A percentile compares a stretch with the other conserved stretches of the same genome.
Evolutionary conservation across 2,329 filamentous ascomycete genomes (phyloP).

Genomic region (Trichoderma sp.): DNA sequence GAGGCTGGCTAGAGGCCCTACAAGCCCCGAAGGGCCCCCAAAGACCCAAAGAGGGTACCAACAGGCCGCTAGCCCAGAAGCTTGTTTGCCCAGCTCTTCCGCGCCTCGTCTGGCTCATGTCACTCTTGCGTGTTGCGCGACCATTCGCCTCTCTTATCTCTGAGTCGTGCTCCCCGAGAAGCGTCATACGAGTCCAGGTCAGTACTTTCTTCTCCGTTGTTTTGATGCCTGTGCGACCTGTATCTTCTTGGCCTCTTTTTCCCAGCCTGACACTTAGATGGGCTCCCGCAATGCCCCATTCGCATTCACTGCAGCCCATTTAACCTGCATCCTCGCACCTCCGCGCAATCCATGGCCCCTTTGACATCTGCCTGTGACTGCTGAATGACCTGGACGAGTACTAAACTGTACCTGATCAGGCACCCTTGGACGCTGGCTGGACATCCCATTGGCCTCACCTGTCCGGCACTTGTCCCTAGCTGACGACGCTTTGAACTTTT

Average conservation of each 20-base stretch:
- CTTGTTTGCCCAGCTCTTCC: constrained; percentile 14
- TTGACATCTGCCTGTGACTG: background rate
- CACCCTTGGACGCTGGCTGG: background rate
- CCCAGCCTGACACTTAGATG: background rate
- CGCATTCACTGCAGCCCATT: background rate
- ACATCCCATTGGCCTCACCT: background rate
- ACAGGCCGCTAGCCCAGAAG: background rate
- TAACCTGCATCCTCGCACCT: background rate
- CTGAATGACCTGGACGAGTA: background rate
- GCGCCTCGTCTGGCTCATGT: constrained; percentile 9
- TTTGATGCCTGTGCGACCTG: background rate
- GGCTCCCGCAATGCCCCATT: background rate
- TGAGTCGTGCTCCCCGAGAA: background rate
- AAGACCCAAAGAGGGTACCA: background rate
- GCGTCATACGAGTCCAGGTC: background rate
- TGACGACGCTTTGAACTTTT: constrained; percentile 17
- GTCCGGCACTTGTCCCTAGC: background rate
- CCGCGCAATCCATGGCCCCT: background rate
- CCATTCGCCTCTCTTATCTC: constrained; percentile 14
- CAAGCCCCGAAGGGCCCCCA: background rate
- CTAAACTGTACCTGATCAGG: background rate
- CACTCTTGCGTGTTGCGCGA: constrained; percentile 16
- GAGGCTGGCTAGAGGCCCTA: background rate
- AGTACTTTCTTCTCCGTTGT: background rate
- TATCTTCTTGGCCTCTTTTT: background rate